Evolutionary conservation across 345 rosid genomes (phyloP), one percentile per base, ranked within the genome.

Genomic region (Eutrema heterophyllum): DNA sequence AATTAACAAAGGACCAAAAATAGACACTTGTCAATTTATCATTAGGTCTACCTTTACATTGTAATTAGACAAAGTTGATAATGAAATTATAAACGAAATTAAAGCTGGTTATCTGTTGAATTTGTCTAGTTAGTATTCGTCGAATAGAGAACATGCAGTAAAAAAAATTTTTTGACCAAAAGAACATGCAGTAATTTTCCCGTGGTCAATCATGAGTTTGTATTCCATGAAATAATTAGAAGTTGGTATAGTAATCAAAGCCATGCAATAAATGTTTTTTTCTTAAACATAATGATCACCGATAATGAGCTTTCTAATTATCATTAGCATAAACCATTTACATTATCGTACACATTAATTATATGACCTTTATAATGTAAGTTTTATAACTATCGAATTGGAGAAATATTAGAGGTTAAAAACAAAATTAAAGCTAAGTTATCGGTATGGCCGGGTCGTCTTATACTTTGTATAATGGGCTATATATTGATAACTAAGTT

Each of bases 91-190:
- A 16, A 33, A 27, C 6, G 8, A 54, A 32, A 30, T 4, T 54
- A 62, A 54, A 16, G 21, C 26, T 39, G 59, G 54, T 67, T 71
- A 75, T 76, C 59, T 21, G 24, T 63, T 45, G 52, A 56, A 45
- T 67, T 58, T 56, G 68, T 67, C 76, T 67, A 68, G 66, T 30
- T 77, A 64, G 14, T 39, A 73, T 68, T 45, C 59, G 51, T 62
- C 15, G 56, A 45, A 29, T 5, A 40, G 26, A 70, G 43, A 58
- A 75, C 45, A 71, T 67, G 33, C 32, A 7, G 67, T 50, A 49
- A 62, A n/a, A n/a, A n/a, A n/a, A n/a, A n/a, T n/a, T n/a, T n/a
- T n/a, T n/a, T n/a, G n/a, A n/a, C n/a, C n/a, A n/a, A n/a, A n/a
- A 70, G 43, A 58, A 75, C 45, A 71, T 67, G 33, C 32, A 7